These are phyloP conservation scores for Mortierella hygrophila DNA, from an alignment of 192 early-diverging fungal genomes.

Conservation along the genomic window DNA sequence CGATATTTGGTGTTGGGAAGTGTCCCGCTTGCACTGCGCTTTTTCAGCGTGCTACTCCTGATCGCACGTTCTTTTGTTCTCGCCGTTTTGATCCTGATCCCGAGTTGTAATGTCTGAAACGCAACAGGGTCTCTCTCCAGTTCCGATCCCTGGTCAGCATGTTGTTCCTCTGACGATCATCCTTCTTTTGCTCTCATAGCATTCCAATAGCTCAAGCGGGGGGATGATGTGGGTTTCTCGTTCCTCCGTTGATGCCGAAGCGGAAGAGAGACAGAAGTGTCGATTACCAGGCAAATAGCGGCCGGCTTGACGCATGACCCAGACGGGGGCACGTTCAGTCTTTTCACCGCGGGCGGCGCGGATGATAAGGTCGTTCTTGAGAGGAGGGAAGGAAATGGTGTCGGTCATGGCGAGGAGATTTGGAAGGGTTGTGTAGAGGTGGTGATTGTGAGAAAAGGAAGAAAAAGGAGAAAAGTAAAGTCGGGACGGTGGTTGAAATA, in stretches of 20 bases:
- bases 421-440: background rate
- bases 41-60: background rate
- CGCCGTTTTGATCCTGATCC: background rate
- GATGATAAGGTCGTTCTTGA: conserved; percentile 94
- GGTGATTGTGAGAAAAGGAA: background rate
- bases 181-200: background rate
- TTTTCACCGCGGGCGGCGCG: conserved; percentile 85
- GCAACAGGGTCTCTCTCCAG: background rate
- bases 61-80: background rate
- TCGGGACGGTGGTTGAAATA: background rate
- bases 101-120: background rate
- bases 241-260: background rate
- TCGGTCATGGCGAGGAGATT: conserved; percentile 22
- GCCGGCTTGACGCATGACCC: conserved; percentile 99
- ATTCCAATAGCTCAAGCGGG: too few species aligned
- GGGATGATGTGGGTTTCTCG: background rate
- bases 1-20: background rate
- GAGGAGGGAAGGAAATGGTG: conserved; percentile 76
- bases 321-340: conserved; percentile 87
- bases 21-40: background rate
- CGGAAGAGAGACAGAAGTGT: background rate
- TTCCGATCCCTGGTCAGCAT: background rate
- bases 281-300: conserved; percentile 90
- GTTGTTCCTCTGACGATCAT: background rate
- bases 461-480: background rate